phyloP scores from a whole-genome alignment of 2,329 filamentous ascomycete species.

The Fusarium duplospermum region DNA sequence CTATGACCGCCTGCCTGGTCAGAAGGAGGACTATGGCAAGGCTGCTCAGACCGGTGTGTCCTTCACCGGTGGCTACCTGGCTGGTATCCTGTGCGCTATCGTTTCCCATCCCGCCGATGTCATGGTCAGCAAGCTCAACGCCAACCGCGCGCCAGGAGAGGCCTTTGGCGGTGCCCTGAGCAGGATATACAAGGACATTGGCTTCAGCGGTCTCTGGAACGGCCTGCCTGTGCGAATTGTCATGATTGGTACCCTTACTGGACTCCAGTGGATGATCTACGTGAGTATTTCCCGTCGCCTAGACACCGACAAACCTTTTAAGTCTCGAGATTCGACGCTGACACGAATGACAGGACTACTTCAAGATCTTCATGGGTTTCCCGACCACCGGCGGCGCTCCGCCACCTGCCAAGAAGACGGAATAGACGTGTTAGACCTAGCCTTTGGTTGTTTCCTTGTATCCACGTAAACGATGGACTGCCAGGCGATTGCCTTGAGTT shows the following conservation, averaged over 20 bases:
- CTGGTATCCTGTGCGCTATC: slow-evolving; percentile 88
- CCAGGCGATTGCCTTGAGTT: background rate
- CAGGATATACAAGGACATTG: slow-evolving; percentile 88
- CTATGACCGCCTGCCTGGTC: slow-evolving; percentile 79
- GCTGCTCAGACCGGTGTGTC: slow-evolving; percentile 86
- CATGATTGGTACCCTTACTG: slow-evolving; percentile 87
- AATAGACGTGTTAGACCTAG: slow-evolving; percentile 6
- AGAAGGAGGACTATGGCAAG: slow-evolving; percentile 84
- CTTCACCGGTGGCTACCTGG: slow-evolving; percentile 85
- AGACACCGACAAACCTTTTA: background rate
- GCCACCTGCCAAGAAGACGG: slow-evolving; percentile 64
- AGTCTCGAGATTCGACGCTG: background rate
- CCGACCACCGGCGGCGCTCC: slow-evolving; percentile 81
- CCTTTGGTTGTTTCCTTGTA: background rate
- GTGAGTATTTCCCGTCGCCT: slow-evolving; percentile 55
- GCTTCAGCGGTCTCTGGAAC: slow-evolving; percentile 91
- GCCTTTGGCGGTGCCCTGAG: slow-evolving; percentile 79
- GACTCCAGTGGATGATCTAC: slow-evolving; percentile 95
- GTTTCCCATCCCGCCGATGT: slow-evolving; percentile 86
- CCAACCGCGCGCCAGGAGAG: slow-evolving; percentile 80
- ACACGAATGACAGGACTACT: slow-evolving; percentile 70
- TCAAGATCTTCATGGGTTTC: slow-evolving; percentile 90
- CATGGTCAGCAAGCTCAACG: slow-evolving; percentile 93
- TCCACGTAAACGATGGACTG: background rate
- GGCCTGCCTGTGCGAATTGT: slow-evolving; percentile 86